Percentiles rank a stretch among this genome's conserved stretches.
These are phyloP conservation scores for Polyplosphaeria fusca DNA, from an alignment of 495 filamentous ascomycete species.

Conservation along the genomic window DNA sequence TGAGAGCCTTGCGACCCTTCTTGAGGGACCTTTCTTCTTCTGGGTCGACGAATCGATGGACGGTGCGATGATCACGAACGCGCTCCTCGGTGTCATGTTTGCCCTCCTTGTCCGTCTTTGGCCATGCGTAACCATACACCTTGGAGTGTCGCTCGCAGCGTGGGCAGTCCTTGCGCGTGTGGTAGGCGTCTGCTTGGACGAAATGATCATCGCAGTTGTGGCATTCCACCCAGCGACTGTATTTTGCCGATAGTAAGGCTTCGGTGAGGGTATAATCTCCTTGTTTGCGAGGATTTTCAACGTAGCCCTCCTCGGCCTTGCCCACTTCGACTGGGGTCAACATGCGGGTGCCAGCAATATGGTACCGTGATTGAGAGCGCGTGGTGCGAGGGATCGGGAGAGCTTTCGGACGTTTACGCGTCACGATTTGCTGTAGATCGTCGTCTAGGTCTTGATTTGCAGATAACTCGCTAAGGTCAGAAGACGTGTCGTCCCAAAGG, in stretches of 20 bases:
- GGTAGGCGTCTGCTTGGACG: conserved; percentile 81
- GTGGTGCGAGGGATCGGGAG: conserved; percentile 20
- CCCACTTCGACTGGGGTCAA: conserved; percentile 45
- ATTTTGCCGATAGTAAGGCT: conserved; percentile 65
- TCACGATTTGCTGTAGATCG: conserved; percentile 12
- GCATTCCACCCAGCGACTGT: conserved; percentile 82
- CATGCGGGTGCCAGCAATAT: conserved; percentile 12
- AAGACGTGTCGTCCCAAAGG: conserved; percentile 20
- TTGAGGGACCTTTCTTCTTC: conserved; percentile 40
- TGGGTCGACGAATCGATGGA: conserved; percentile 43
- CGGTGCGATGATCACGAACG: conserved; percentile 41
- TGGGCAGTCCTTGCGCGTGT: conserved; percentile 77
- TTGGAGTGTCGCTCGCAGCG: conserved; percentile 94
- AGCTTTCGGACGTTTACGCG: conserved; percentile 17
- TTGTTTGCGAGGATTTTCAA: conserved; percentile 33
- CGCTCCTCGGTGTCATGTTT: conserved; percentile 66
- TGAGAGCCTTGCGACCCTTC: conserved; percentile 9
- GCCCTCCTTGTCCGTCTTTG: conserved; percentile 80
- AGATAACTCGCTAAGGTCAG: conserved; percentile 30
- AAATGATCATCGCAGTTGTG: conserved; percentile 76
- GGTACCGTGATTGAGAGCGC: conserved; percentile 18
- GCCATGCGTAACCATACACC: conserved; percentile 92
- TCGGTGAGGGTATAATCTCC: conserved; percentile 58
- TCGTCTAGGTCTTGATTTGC: conserved; percentile 22
- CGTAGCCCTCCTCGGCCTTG: conserved; percentile 34